A percentile compares a stretch with the other conserved stretches of the same genome.
Evolutionary conservation across 352 stramenopile genomes (phyloP).

Genomic region (Globisporangium apiculatum): DNA sequence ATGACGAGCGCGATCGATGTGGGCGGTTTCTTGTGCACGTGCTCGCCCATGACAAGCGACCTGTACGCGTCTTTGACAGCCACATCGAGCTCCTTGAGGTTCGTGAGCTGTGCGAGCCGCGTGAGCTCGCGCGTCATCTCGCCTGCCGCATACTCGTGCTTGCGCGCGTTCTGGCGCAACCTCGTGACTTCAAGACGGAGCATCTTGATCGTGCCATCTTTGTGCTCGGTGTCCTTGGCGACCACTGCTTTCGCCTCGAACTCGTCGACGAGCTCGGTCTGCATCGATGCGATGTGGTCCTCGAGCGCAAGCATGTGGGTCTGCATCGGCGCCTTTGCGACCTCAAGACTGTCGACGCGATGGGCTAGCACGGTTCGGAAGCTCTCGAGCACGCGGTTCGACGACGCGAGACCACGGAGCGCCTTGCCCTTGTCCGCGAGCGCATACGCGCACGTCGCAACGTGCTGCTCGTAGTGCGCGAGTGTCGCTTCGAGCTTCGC

Average conservation of each 20-base stretch:
- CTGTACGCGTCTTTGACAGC: slow-evolving; percentile 79
- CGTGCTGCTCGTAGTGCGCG: slow-evolving; percentile 65
- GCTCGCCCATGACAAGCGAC: slow-evolving; percentile 65
- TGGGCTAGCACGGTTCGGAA: slow-evolving; percentile 76
- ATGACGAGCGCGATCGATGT: slow-evolving; percentile 14
- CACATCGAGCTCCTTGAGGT: slow-evolving; percentile 71
- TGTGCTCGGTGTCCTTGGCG: slow-evolving; percentile 58
- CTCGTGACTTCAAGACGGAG: slow-evolving; percentile 69
- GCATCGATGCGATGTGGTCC: slow-evolving; percentile 66
- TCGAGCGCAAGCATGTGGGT: slow-evolving; percentile 51
- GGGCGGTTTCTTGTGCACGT: slow-evolving; percentile 50
- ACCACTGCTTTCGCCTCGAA: slow-evolving; percentile 54
- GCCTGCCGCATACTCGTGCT: slow-evolving; percentile 74
- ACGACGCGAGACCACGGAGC: slow-evolving; percentile 56
- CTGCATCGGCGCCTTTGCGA: slow-evolving; percentile 64
- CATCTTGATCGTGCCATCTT: slow-evolving; percentile 73
- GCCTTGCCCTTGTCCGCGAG: slow-evolving; percentile 70
- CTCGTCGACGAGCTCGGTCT: slow-evolving; percentile 68
- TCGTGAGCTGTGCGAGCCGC: slow-evolving; percentile 61
- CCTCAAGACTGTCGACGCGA: slow-evolving; percentile 69
- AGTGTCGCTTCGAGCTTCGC: slow-evolving; percentile 54
- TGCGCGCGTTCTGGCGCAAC: slow-evolving; percentile 60
- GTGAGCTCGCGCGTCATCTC: slow-evolving; percentile 79
- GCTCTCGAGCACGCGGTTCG: slow-evolving; percentile 75
- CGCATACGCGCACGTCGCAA: slow-evolving; percentile 55